These are phyloP conservation scores for Orbilia blumenaviensis DNA, from an alignment of 2,329 filamentous ascomycete species.

Conservation along the genomic window DNA sequence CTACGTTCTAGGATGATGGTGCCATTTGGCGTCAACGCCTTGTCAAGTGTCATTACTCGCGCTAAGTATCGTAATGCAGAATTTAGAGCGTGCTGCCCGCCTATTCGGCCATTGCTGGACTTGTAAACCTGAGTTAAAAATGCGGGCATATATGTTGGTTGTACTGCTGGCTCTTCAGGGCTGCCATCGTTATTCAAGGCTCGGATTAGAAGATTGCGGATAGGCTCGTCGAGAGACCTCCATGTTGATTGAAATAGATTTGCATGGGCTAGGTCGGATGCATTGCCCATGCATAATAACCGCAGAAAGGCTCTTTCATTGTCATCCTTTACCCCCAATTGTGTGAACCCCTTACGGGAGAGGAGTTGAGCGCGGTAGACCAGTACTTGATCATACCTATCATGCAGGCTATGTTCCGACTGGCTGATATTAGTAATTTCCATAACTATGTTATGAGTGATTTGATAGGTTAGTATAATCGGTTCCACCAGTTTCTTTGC, in stretches of 20 bases:
- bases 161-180: slow-evolving; percentile 59
- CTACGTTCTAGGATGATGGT: not conserved
- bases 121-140: too few relatives aligned
- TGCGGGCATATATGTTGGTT: slow-evolving; percentile 62
- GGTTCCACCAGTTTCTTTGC: slow-evolving; percentile 59
- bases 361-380: not conserved
- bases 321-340: slow-evolving; percentile 56
- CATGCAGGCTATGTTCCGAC: slow-evolving; percentile 55
- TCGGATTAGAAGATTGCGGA: slow-evolving; percentile 56
- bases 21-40: not conserved
- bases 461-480: slow-evolving; percentile 59
- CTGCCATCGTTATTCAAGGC: slow-evolving; percentile 61
- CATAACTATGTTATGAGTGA: not conserved
- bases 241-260: slow-evolving; percentile 58
- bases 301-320: slow-evolving; percentile 60
- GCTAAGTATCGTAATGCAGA: not conserved
- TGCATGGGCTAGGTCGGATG: slow-evolving; percentile 58
- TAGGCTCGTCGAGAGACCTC: slow-evolving; percentile 52
- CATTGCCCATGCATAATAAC: slow-evolving; percentile 61
- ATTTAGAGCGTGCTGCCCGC: not conserved
- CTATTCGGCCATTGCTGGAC: too few relatives aligned
- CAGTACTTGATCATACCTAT: slow-evolving; percentile 57
- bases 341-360: slow-evolving; percentile 56
- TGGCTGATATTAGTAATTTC: slow-evolving; percentile 45
- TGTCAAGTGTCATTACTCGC: not conserved